phyloP scores from a whole-genome alignment of 2,329 filamentous ascomycete genomes.

The Chaetomium globosum region DNA sequence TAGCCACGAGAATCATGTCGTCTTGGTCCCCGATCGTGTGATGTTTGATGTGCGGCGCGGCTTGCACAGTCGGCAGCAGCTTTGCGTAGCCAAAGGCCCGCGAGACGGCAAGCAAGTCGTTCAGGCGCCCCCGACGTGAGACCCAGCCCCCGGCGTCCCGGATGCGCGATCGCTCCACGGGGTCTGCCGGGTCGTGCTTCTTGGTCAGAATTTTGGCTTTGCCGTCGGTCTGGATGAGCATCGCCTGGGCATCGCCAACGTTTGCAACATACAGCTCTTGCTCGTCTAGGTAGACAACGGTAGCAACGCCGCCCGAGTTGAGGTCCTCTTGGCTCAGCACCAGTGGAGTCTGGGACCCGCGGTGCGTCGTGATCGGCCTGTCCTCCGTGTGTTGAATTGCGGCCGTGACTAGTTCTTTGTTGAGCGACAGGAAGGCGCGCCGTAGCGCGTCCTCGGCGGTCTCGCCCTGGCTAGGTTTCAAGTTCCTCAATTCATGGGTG shows the following conservation, averaged over 20 bases:
- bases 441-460: conserved; percentile 80
- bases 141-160: conserved; percentile 95
- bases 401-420: conserved; percentile 89
- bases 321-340: conserved; percentile 88
- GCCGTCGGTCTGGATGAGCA: conserved; percentile 88
- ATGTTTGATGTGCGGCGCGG: conserved; percentile 80
- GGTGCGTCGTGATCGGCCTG: conserved; percentile 65
- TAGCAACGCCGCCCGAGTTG: conserved; percentile 86
- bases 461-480: conserved; percentile 70
- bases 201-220: conserved; percentile 79
- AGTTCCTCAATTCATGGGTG: conserved; percentile 73
- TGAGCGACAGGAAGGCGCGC: conserved; percentile 82
- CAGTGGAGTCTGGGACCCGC: conserved; percentile 66
- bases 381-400: conserved; percentile 81
- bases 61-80: conserved; percentile 88
- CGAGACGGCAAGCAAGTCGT: conserved; percentile 88
- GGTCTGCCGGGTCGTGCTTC: conserved; percentile 91
- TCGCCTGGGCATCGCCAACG: conserved; percentile 92
- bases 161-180: conserved; percentile 81
- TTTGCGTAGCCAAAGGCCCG: conserved; percentile 94
- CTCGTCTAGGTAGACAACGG: conserved; percentile 84
- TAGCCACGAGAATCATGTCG: conserved; percentile 90
- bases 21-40: conserved; percentile 82
- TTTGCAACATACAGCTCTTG: conserved; percentile 94
- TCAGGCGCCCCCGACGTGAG: conserved; percentile 88